Evolutionary conservation across 768 basidiomycete species (phyloP), one percentile per base, ranked within the genome.

Genomic region (Hygrophorus russula): DNA sequence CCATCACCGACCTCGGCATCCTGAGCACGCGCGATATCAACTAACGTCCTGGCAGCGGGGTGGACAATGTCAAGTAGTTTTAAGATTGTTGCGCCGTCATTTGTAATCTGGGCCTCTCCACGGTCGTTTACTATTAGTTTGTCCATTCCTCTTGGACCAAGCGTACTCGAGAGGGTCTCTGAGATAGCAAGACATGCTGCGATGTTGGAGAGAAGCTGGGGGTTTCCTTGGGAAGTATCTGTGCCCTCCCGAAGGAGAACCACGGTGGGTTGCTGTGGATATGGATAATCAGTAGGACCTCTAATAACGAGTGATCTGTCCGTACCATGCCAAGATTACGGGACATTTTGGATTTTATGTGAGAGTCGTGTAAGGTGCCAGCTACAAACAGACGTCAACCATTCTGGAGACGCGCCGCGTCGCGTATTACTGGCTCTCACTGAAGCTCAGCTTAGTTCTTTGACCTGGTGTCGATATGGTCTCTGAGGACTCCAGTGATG

Each of bases 61-160:
- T 99, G 96, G 1, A 99, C 83, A 59, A 99, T 93, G 51, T 99
- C 96, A 49, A 99, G 76, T 47, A 99, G 73, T 63, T 96, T 94
- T 57, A 99, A 72, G 59, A 99, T 96, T 48, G 96, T 99, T 29
- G 96, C 96, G 46, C 96, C 96, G 75, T 99, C 96, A 63, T 99
- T 99, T 15, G 96, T 98, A 58, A 99, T 99, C 67, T 96, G 94
- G 7, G 96, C 91, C 48, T 93, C 85, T 39, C 96, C 94, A 45
- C 92, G 78, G 46, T 88, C 83, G 48, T 82, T 82, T 2, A 97
- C 94, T 52, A 96, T 96, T 36, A 98, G 71, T 61, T 97, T 98
- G 63, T 99, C 96, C 96, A 99, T 98, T 49, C 96, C 96, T 47
- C 96, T 72, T 6, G 96, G 96, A 11, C 96, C 96, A n/a, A 99